Percentiles rank a stretch among this genome's conserved stretches.
These are phyloP conservation scores for Rhizopogon vesiculosus DNA, from an alignment of 768 basidiomycete species.

Conservation along the genomic window DNA sequence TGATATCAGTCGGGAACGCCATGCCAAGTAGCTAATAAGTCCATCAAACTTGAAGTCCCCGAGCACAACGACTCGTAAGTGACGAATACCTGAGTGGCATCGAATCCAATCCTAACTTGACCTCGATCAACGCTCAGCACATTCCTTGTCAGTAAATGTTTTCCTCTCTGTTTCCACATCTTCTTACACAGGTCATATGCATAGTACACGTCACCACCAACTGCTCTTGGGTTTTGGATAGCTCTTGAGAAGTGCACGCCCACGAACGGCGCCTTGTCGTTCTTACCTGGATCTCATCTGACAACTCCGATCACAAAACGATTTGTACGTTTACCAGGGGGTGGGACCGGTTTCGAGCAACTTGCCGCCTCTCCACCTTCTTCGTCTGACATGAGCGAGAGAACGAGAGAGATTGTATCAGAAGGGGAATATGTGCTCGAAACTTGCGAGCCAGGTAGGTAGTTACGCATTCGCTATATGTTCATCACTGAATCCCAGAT, in stretches of 20 bases:
- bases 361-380: constrained; percentile 33
- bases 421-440: constrained; percentile 59
- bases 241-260: constrained; percentile 86
- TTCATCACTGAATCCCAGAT: not conserved
- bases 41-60: constrained; percentile 47
- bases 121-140: constrained; percentile 41
- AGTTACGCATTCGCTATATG: not conserved
- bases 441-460: constrained; percentile 66
- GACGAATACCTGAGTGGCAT: not conserved
- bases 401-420: not conserved
- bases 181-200: constrained; percentile 1
- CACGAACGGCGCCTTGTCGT: constrained; percentile 80
- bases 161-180: not conserved
- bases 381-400: constrained; percentile 2
- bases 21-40: not conserved
- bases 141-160: constrained; percentile 51
- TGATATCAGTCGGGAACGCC: not conserved
- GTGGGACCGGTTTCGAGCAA: constrained; percentile 83
- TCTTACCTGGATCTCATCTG: constrained; percentile 88
- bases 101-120: not conserved
- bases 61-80: constrained; percentile 93
- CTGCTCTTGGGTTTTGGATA: constrained; percentile 96
- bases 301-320: constrained; percentile 71
- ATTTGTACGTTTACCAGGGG: constrained; percentile 70
- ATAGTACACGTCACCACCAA: constrained; percentile 88